Evolutionary conservation across 129 eudicot genomes (phyloP).

Genomic region (Pseudognaphalium luteoalbum): DNA sequence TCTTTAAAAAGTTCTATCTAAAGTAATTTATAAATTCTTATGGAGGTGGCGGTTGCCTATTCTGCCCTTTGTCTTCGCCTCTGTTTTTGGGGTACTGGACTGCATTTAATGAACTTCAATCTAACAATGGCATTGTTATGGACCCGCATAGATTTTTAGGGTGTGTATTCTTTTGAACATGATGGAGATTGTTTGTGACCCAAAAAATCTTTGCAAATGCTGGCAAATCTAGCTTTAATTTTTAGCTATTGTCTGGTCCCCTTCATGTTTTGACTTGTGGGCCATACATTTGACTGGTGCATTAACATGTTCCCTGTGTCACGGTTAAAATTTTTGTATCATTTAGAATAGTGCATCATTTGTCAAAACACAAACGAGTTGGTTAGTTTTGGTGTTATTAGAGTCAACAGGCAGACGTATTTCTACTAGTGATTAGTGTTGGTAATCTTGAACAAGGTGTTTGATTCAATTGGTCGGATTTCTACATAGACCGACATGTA

Average conservation of each 20-base stretch:
- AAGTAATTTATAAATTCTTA: too few relatives aligned
- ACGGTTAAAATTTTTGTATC: background rate
- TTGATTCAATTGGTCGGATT: too few relatives aligned
- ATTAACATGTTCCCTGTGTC: background rate
- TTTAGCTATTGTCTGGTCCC: constrained; percentile 13
- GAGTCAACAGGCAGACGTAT: background rate
- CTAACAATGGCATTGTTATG: constrained; percentile 15
- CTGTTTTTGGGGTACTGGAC: background rate
- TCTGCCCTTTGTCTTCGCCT: too few relatives aligned
- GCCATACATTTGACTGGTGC: constrained; percentile 4
- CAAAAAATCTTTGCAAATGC: constrained; percentile 5
- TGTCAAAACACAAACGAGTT: background rate
- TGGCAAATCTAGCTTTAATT: constrained; percentile 32
- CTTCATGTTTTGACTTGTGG: background rate
- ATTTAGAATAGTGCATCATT: background rate
- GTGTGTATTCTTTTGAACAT: constrained; percentile 15
- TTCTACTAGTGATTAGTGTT: background rate
- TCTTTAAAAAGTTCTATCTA: too few relatives aligned
- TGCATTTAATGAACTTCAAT: constrained; percentile 25
- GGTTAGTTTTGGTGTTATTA: background rate
- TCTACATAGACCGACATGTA: too few relatives aligned
- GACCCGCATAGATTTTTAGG: constrained; percentile 9
- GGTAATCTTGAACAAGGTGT: too few relatives aligned
- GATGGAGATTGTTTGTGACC: constrained; percentile 9
- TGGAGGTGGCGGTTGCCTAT: too few relatives aligned